Evolutionary conservation across 139 green algal species (phyloP).

Genomic region (Auxenochlorella pyrenoidosa): DNA sequence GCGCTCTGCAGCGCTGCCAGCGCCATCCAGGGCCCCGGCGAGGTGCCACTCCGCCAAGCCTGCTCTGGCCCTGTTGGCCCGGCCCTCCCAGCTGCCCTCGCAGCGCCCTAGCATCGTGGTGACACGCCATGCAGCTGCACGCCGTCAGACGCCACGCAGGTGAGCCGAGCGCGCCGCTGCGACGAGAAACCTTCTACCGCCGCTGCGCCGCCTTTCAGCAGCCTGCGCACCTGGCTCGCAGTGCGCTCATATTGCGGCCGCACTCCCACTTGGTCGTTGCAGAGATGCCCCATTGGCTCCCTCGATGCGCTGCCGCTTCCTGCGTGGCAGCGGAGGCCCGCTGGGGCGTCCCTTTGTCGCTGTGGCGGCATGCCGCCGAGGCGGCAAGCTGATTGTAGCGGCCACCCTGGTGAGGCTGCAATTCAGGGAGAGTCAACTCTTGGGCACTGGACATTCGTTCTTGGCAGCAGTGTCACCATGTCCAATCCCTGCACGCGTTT

Average conservation of each 20-base stretch:
- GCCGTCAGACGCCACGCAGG: neutral
- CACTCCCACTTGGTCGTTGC: neutral
- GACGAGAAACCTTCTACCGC: neutral
- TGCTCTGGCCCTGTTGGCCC: neutral
- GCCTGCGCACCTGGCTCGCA: neutral
- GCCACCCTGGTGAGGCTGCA: constrained; percentile 29
- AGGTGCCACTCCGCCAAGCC: neutral
- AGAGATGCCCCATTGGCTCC: neutral
- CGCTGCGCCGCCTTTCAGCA: neutral
- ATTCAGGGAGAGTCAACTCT: no score
- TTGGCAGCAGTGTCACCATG: neutral
- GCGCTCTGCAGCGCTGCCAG: neutral
- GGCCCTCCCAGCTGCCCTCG: neutral
- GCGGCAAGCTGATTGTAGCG: constrained; percentile 24
- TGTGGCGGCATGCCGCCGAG: constrained; percentile 29
- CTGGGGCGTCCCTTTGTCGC: constrained; percentile 35
- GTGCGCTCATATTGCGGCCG: neutral
- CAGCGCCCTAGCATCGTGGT: neutral
- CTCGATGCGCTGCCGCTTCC: constrained; percentile 15
- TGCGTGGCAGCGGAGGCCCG: constrained; percentile 27
- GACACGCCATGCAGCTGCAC: neutral
- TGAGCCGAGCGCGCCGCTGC: neutral
- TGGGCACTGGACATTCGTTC: no score
- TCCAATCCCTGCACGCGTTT: no score
- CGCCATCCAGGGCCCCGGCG: neutral